Base-by-base conservation (phyloP, 345 rosid genomes). In the Aquilaria sinensis region DNA sequence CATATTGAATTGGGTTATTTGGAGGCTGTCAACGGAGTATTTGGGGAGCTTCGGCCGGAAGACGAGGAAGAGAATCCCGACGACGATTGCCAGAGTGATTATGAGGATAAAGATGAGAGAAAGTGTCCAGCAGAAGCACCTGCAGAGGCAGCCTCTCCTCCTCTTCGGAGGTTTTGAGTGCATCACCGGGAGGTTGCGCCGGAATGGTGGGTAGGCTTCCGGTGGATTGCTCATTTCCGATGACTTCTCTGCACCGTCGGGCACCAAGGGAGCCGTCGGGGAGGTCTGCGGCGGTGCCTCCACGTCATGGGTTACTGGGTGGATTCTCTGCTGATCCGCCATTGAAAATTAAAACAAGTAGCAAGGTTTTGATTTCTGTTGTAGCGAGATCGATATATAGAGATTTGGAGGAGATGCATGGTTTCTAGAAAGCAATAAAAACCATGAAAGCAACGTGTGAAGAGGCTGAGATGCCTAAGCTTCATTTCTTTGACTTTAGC, bases 41-140 rank as follows among this genome's bases (percentile, higher is more conserved):
- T 84, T 77, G 0, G 97, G 97, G 2, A 92, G 63, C 67, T 92
- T 89, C 2, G 98, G 98, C 47, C 57, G 81, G 86, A 89, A 89
- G 34, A 69, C 91, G 2, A 89, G 78, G 85, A 54, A 89, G 45
- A 92, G 76, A 47, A 87, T 72, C 52, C 93, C 98, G 45, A 56
- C 67, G 0, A 31, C 11, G 6, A 72, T 69, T 23, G 76, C 98
- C 0, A 87, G 0, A 43, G 72, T 13, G 12, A 87, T 55, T 6
- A 89, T 67, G 8, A 82, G 79, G 59, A 87, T 74, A 4, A 87
- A 34, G 53, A 89, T 47, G 5, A 89, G 34, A 23, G 75, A 75
- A 0, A 85, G 14, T 0, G 91, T 84, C 88, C 93, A 87, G 37
- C 96, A 87, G 31, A 89, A 50, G 75, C 89, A 85, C 33, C 58